Conservation (phyloP, 1,139 yeast genomes). For the Hyphopichia khmerensis region DNA sequence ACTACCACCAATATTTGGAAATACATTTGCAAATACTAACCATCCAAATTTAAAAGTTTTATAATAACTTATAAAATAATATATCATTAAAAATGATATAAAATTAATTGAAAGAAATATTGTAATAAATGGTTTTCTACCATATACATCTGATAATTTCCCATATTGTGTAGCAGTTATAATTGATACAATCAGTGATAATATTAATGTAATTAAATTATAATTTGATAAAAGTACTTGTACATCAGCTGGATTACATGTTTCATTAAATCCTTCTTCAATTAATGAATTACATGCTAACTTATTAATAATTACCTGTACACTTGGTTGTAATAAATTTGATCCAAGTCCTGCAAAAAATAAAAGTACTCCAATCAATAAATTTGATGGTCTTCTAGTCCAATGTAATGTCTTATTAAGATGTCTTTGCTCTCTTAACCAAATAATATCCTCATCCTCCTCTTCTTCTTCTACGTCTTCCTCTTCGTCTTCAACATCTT, state of each 20-base stretch:
- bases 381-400: constrained; percentile 34
- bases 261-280: constrained; percentile 8
- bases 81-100: constrained; percentile 20
- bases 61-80: constrained; percentile 21
- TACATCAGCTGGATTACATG: constrained; percentile 31
- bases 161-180: constrained; percentile 52
- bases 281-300: constrained; percentile 35
- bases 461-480: constrained; percentile 16
- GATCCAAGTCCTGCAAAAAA: constrained; percentile 30
- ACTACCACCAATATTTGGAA: constrained; percentile 59
- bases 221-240: constrained; percentile 39
- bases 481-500: constrained; percentile 14
- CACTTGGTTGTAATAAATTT: constrained; percentile 29
- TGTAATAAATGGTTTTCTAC: constrained; percentile 53
- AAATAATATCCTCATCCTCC: constrained; percentile 27
- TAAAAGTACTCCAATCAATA: constrained; percentile 26
- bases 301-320: constrained; percentile 33
- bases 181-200: constrained; percentile 30
- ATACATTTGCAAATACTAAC: constrained; percentile 34
- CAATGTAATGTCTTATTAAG: constrained; percentile 28
- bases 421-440: constrained; percentile 30
- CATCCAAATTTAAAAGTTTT: constrained; percentile 18
- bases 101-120: neutral
- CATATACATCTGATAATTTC: constrained; percentile 60
- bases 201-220: constrained; percentile 26